These are phyloP conservation scores for Eremothecium cymbalariae DNA, from an alignment of 1,139 yeast species.

Conservation along the genomic window DNA sequence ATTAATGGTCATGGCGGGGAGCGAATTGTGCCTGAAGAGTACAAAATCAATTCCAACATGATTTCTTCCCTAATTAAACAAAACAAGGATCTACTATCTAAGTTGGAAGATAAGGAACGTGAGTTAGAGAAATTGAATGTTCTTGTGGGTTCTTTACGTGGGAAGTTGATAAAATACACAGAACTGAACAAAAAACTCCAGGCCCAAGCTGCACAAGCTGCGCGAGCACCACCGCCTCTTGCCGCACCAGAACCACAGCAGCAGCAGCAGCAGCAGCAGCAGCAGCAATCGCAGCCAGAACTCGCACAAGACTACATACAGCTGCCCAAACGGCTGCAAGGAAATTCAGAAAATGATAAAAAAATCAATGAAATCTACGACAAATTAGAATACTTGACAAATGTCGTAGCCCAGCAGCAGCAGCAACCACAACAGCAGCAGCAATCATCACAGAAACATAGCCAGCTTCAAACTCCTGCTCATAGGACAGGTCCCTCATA, in stretches of 20 bases:
- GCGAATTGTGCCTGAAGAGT: constrained; percentile 23
- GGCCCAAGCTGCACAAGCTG: constrained; percentile 6
- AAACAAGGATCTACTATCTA: constrained; percentile 20
- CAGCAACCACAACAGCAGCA: constrained; percentile 3
- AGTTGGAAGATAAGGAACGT: constrained; percentile 20
- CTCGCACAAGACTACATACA: constrained; percentile 12
- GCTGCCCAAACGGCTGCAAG: constrained; percentile 12
- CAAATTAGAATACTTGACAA: constrained; percentile 18
- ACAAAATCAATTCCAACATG: constrained; percentile 22
- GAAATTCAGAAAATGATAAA: constrained; percentile 6
- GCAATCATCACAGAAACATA: background rate
- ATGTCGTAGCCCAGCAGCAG: constrained; percentile 10
- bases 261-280: constrained; percentile 10
- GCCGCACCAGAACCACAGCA: constrained; percentile 7
- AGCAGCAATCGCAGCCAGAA: constrained; percentile 5
- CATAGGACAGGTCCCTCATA: background rate
- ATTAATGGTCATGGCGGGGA: constrained; percentile 9
- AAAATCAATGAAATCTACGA: constrained; percentile 17
- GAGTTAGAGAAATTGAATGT: constrained; percentile 23
- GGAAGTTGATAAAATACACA: constrained; percentile 24
- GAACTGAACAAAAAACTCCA: constrained; percentile 21
- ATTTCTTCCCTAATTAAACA: constrained; percentile 22
- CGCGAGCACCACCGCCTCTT: constrained; percentile 3
- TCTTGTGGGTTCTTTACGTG: constrained; percentile 22
- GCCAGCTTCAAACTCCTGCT: background rate